phyloP scores from a whole-genome alignment of 1,284 basidiomycete species.

The Marasmius tenuissimus region DNA sequence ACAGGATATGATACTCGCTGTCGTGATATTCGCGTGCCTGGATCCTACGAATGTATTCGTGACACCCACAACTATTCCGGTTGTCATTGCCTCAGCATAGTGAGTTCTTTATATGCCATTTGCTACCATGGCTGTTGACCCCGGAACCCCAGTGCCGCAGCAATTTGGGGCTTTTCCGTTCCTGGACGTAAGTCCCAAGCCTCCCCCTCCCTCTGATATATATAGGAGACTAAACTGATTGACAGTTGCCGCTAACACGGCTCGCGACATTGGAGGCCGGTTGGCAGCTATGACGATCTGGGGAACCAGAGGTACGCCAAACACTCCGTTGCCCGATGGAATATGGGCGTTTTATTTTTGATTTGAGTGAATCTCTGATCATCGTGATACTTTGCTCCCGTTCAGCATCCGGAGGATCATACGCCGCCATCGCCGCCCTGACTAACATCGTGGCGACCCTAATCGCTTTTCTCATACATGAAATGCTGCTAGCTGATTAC shows the following conservation, averaged over 20 bases:
- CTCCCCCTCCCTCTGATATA: not conserved
- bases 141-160: constrained; percentile 37
- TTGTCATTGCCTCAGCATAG: constrained; percentile 58
- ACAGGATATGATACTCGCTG: constrained; percentile 66
- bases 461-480: constrained; percentile 52
- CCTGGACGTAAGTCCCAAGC: constrained; percentile 43
- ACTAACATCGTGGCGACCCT: constrained; percentile 66
- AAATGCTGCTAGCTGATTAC: constrained; percentile 54
- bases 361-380: not conserved
- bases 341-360: not conserved
- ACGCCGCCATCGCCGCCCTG: constrained; percentile 63
- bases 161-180: constrained; percentile 60
- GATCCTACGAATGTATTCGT: constrained; percentile 64
- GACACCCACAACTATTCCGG: constrained; percentile 52
- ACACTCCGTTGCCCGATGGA: not conserved
- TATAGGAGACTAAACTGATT: not conserved
- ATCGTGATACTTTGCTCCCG: not conserved
- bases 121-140: not conserved
- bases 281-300: constrained; percentile 58
- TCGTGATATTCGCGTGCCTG: constrained; percentile 55
- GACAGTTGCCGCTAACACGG: constrained; percentile 61
- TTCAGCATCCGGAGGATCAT: constrained; percentile 56
- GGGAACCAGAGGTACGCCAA: constrained; percentile 40
- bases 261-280: constrained; percentile 67
- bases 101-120: constrained; percentile 25